These are phyloP conservation scores for Leptographium galeiforme DNA, from an alignment of 2,329 filamentous ascomycete genomes.

Conservation along the genomic window DNA sequence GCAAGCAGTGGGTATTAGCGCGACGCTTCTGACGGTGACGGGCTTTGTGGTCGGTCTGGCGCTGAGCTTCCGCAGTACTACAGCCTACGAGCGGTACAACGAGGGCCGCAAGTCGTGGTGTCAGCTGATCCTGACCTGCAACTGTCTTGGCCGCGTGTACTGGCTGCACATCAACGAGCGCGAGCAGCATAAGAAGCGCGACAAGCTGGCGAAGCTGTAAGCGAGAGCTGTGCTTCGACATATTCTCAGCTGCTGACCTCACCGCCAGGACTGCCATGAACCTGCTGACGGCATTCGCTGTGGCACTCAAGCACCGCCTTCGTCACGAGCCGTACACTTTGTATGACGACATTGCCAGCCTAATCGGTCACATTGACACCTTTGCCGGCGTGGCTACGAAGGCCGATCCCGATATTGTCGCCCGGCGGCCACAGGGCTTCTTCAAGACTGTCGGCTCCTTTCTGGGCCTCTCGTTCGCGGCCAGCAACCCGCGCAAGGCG, in stretches of 20 bases:
- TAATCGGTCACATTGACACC: conserved; percentile 51
- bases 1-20: conserved; percentile 36
- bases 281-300: conserved; percentile 55
- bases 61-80: conserved; percentile 64
- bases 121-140: conserved; percentile 43
- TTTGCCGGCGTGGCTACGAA: conserved; percentile 37
- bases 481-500: conserved; percentile 54
- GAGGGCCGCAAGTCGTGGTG: conserved; percentile 45
- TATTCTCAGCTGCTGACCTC: background rate
- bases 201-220: conserved; percentile 49
- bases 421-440: conserved; percentile 9
- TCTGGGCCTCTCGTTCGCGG: conserved; percentile 52
- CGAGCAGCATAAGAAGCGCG: conserved; percentile 41
- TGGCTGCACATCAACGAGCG: conserved; percentile 66
- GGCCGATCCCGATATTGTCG: conserved; percentile 18
- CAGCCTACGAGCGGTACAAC: conserved; percentile 58
- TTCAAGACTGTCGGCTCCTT: conserved; percentile 47
- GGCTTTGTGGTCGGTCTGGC: conserved; percentile 73
- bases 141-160: conserved; percentile 61
- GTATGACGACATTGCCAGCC: conserved; percentile 50
- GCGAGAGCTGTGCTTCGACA: background rate
- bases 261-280: conserved; percentile 44
- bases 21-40: conserved; percentile 59
- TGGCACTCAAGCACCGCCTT: conserved; percentile 58
- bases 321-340: conserved; percentile 59